Conservation (phyloP, 192 early-diverging fungal genomes). For the Linderina pennispora region DNA sequence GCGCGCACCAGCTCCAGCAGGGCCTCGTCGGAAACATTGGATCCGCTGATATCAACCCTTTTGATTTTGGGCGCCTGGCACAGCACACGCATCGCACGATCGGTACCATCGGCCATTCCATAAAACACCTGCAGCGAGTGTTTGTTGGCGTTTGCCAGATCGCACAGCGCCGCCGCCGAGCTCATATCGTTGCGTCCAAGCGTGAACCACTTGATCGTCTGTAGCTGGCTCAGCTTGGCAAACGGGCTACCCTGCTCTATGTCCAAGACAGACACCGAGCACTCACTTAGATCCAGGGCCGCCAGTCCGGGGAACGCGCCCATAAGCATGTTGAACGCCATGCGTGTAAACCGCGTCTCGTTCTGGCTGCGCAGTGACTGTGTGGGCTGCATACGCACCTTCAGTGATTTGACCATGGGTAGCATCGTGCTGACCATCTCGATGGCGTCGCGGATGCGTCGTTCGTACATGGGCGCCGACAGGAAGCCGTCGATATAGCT, state of each 20-base stretch:
- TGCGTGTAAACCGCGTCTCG: slow-evolving; percentile 26
- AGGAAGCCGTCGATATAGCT: slow-evolving; percentile 39
- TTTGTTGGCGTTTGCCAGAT: slow-evolving; percentile 18
- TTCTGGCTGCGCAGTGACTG: slow-evolving; percentile 22
- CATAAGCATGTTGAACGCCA: slow-evolving; percentile 22
- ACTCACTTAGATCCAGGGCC: slow-evolving; percentile 39
- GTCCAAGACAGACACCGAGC: slow-evolving; percentile 18
- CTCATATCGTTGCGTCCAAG: slow-evolving; percentile 44
- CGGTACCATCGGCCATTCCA: slow-evolving; percentile 27
- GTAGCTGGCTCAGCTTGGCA: slow-evolving; percentile 9
- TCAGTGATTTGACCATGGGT: slow-evolving; percentile 15
- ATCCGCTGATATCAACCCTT: slow-evolving; percentile 33
- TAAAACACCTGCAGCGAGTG: slow-evolving; percentile 19
- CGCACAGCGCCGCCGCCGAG: slow-evolving; percentile 23
- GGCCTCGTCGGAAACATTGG: slow-evolving; percentile 30
- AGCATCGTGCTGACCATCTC: slow-evolving; percentile 3
- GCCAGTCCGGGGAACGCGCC: slow-evolving; percentile 16
- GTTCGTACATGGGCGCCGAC: slow-evolving; percentile 34
- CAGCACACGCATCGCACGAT: slow-evolving; percentile 20
- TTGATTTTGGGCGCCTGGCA: slow-evolving; percentile 18
- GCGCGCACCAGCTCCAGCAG: slow-evolving; percentile 20
- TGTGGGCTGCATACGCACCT: slow-evolving; percentile 22
- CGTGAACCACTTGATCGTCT: slow-evolving; percentile 29
- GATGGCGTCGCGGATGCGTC: slow-evolving; percentile 22
- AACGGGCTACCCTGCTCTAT: slow-evolving; percentile 1